Evolutionary conservation across 768 basidiomycete species (phyloP).

Genomic region (Lactarius indigo): DNA sequence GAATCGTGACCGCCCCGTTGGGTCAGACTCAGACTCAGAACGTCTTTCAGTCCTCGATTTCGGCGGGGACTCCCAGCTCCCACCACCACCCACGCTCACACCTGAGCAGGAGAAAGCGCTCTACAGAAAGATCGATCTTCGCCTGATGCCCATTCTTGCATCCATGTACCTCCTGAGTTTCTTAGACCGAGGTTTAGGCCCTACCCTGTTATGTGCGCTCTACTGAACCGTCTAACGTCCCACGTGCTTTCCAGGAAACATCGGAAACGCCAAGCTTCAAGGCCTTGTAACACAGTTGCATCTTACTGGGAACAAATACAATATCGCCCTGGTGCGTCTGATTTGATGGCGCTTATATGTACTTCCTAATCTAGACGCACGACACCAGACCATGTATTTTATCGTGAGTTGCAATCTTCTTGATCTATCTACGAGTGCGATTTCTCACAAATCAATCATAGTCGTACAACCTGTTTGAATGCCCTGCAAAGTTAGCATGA

Average conservation of each 20-base stretch:
- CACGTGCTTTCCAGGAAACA: slow-evolving; percentile 43
- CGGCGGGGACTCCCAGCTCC: slow-evolving; percentile 14
- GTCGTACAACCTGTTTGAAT: slow-evolving; percentile 65
- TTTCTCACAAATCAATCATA: slow-evolving; percentile 20
- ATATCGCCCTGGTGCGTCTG: slow-evolving; percentile 53
- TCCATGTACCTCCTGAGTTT: slow-evolving; percentile 35
- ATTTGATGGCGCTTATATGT: background rate
- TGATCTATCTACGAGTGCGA: background rate
- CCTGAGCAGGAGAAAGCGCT: slow-evolving; percentile 44
- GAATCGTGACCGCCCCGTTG: background rate
- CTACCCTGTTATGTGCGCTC: background rate
- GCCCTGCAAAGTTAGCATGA: slow-evolving; percentile 57
- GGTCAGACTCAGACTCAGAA: slow-evolving; percentile 1
- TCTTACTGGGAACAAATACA: slow-evolving; percentile 57
- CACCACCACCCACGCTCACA: slow-evolving; percentile 33
- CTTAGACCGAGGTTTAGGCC: slow-evolving; percentile 30
- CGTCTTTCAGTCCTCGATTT: slow-evolving; percentile 14
- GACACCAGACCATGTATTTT: slow-evolving; percentile 61
- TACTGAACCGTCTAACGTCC: slow-evolving; percentile 17
- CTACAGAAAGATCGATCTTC: slow-evolving; percentile 33
- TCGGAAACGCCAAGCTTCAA: slow-evolving; percentile 65
- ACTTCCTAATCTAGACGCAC: background rate
- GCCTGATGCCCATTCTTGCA: slow-evolving; percentile 32
- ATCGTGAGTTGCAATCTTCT: slow-evolving; percentile 51
- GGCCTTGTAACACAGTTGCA: slow-evolving; percentile 55